These are phyloP conservation scores for Lasiosphaeriaceae sp. DNA, from an alignment of 495 filamentous ascomycete genomes.

Conservation along the genomic window DNA sequence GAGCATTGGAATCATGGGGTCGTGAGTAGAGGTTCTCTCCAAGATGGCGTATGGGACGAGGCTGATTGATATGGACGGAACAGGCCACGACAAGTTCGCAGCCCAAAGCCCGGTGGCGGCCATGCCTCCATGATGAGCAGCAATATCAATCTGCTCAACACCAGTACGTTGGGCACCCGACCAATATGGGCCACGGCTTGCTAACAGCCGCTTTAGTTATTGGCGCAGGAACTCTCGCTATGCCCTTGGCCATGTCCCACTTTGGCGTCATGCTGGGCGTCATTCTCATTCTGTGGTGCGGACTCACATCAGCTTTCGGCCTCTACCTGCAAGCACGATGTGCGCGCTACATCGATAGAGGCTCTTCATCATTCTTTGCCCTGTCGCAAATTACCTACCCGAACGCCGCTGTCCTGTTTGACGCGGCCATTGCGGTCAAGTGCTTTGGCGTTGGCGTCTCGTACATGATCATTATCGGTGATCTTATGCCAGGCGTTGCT, in stretches of 20 bases:
- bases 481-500: conserved; percentile 94
- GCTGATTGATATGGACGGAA: neutral
- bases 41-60: neutral
- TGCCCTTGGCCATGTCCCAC: conserved; percentile 88
- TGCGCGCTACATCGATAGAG: conserved; percentile 85
- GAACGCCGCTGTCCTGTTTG: conserved; percentile 92
- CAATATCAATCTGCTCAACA: conserved; percentile 93
- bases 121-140: conserved; percentile 87
- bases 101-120: conserved; percentile 50
- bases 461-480: conserved; percentile 97
- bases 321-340: conserved; percentile 92
- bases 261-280: conserved; percentile 83
- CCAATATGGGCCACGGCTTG: neutral
- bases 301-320: conserved; percentile 81
- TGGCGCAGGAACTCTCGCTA: conserved; percentile 89
- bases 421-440: conserved; percentile 94
- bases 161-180: conserved; percentile 59
- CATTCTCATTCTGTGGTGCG: conserved; percentile 87
- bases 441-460: conserved; percentile 97
- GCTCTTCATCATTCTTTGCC: conserved; percentile 78
- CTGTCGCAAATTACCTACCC: conserved; percentile 95
- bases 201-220: conserved; percentile 57
- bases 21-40: conserved; percentile 21
- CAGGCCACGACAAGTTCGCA: conserved; percentile 32
- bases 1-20: conserved; percentile 36